Base-by-base conservation (phyloP, 805 yeast species). In the Metschnikowia rubicola region DNA sequence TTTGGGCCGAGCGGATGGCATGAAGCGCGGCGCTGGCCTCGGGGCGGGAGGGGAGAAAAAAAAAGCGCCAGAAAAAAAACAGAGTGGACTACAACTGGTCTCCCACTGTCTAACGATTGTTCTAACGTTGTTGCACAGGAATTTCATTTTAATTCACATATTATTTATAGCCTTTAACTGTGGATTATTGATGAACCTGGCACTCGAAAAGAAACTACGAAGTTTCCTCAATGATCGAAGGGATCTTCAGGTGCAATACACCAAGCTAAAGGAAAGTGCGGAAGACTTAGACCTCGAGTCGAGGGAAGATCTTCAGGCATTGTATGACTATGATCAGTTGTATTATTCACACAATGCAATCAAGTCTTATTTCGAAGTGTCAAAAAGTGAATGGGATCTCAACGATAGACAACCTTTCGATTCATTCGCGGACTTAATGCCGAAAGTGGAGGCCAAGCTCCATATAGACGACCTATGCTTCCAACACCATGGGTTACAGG, bases 271-370 rank as follows among this genome's bases (percentile, higher is more conserved):
- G 30, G 40, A 29, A 13, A 21, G 33, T 15, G 44, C 44, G 41
- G 35, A 10, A 26, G 44, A 35, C 36, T 44, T 33, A 30, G 47
- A 36, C 29, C 54, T 58, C 35, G 56, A 54, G 17, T 33, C 47
- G 17, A 38, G 36, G 32, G 46, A 42, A 28, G 40, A 36, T 30
- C 53, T 58, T 39, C 56, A 54, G 17, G 44, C 57, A 26, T 49
- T 67, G 29, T 43, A 53, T n/a, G 56, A 59, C 32, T 59, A 60
- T 40, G 72, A 67, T 44, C 61, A 60, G 36, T 48, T 67, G 35
- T 38, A 55, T 21, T 65, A 64, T 44, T 56, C 62, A 26, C 60
- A 56, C 44, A 40, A 53, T 35, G 67, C 63, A 11, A 50, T 57
- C 21, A 60, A 56, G 41, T 37, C 66, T 5, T 64, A 63, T 47